Percentiles rank a stretch among this genome's conserved stretches.
These are phyloP conservation scores for Escallonia herrerae DNA, from an alignment of 129 eudicot species.

Conservation along the genomic window DNA sequence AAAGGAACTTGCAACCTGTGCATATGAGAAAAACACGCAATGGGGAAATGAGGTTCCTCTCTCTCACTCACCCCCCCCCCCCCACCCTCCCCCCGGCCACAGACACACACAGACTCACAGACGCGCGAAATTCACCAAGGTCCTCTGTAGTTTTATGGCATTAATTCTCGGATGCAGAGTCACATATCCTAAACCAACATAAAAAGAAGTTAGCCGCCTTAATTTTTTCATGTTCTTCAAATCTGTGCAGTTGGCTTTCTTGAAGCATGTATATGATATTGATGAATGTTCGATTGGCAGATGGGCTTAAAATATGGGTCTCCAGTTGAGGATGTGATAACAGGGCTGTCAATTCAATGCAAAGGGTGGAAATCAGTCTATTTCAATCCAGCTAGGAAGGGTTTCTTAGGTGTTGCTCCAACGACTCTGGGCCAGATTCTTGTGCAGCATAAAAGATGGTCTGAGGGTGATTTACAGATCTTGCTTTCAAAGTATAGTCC, in stretches of 20 bases:
- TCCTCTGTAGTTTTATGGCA: no score
- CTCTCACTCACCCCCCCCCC: not conserved
- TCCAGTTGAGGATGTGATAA: conserved; percentile 82
- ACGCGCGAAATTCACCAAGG: no score
- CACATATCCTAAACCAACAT: no score
- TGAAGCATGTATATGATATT: not conserved
- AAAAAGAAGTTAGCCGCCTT: no score
- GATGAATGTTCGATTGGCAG: conserved; percentile 24
- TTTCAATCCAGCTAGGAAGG: conserved; percentile 49
- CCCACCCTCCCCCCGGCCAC: no score
- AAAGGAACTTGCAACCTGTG: conserved; percentile 50
- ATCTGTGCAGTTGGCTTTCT: no score
- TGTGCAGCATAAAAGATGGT: conserved; percentile 89
- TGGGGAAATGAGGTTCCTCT: conserved; percentile 82
- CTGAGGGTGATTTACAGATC: conserved; percentile 74
- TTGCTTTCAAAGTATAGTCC: conserved; percentile 73
- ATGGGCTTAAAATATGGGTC: conserved; percentile 81
- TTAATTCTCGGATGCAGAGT: no score
- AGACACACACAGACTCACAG: no score
- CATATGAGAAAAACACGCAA: conserved; percentile 51
- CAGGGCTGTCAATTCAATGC: conserved; percentile 78
- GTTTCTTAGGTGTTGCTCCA: conserved; percentile 62
- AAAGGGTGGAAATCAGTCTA: conserved; percentile 83
- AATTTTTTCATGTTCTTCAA: no score
- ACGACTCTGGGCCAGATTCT: conserved; percentile 65